Evolutionary conservation across 495 filamentous ascomycete genomes (phyloP).

Genomic region (Friedmanniomyces simplex): DNA sequence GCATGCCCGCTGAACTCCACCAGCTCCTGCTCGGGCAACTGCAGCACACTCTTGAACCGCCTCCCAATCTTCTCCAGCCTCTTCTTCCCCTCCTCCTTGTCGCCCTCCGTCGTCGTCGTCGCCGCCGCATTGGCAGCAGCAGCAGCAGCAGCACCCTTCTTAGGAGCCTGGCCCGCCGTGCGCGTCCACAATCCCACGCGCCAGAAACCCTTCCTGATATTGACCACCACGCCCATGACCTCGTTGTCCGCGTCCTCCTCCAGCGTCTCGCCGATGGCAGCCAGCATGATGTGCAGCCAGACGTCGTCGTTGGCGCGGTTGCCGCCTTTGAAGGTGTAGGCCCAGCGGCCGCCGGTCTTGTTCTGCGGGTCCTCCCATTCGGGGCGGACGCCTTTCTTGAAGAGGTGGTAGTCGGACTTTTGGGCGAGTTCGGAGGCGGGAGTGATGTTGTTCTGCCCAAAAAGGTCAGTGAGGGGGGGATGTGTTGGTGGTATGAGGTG

Average conservation of each 20-base stretch:
- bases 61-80: conserved; percentile 70
- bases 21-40: conserved; percentile 58
- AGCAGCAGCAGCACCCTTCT: conserved; percentile 49
- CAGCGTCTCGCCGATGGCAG: conserved; percentile 94
- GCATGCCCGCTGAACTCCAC: conserved; percentile 97
- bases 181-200: conserved; percentile 90
- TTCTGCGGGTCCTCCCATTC: conserved; percentile 98
- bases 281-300: conserved; percentile 94
- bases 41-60: conserved; percentile 83
- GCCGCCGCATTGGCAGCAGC: too few species aligned
- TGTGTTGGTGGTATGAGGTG: background rate
- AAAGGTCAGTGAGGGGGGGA: conserved; percentile 1
- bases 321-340: conserved; percentile 91
- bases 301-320: conserved; percentile 89
- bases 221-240: conserved; percentile 98
- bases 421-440: conserved; percentile 87
- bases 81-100: conserved; percentile 35
- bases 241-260: conserved; percentile 85
- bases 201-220: conserved; percentile 96
- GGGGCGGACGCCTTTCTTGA: conserved; percentile 92
- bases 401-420: conserved; percentile 98
- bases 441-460: conserved; percentile 86
- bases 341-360: conserved; percentile 98
- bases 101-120: background rate
- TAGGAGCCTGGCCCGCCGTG: conserved; percentile 71